These are phyloP conservation scores for Cytospora mali DNA, from an alignment of 2,329 filamentous ascomycete species.

Conservation along the genomic window DNA sequence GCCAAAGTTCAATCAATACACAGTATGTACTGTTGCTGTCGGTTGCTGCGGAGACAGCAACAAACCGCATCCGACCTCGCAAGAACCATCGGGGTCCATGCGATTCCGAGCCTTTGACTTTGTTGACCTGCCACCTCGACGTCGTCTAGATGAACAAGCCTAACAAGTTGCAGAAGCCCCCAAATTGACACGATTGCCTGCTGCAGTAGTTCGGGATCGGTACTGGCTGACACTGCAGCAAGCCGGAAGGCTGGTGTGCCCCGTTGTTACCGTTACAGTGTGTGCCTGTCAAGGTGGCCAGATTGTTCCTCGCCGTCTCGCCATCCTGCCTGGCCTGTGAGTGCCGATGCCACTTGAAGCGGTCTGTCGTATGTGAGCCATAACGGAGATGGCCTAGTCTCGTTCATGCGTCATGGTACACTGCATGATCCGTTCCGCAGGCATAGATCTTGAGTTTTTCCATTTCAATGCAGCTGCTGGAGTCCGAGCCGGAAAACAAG, in stretches of 20 bases:
- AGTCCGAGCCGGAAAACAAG: background rate
- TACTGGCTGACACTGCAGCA: slow-evolving; percentile 16
- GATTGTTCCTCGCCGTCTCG: slow-evolving; percentile 14
- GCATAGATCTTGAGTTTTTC: background rate
- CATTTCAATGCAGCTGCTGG: background rate
- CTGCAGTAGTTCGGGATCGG: background rate
- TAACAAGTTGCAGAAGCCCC: background rate
- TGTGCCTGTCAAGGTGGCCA: slow-evolving; percentile 5
- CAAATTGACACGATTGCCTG: background rate
- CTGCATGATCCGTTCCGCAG: slow-evolving; percentile 7
- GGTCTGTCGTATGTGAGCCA: slow-evolving; percentile 7
- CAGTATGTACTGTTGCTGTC: no score
- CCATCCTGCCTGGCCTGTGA: slow-evolving; percentile 13
- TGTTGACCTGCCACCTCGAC: slow-evolving; percentile 20
- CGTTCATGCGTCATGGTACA: slow-evolving; percentile 1
- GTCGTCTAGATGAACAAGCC: background rate
- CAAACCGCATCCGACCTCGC: slow-evolving; percentile 6
- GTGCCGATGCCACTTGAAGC: slow-evolving; percentile 19
- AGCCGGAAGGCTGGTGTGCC: slow-evolving; percentile 9
- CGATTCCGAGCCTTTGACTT: background rate
- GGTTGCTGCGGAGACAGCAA: background rate
- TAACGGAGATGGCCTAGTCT: slow-evolving; percentile 12
- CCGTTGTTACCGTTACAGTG: slow-evolving; percentile 2
- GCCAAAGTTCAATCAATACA: background rate
- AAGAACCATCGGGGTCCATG: background rate